Base-by-base conservation (phyloP, 345 rosid genomes). In the Streptanthus diversifolius region DNA sequence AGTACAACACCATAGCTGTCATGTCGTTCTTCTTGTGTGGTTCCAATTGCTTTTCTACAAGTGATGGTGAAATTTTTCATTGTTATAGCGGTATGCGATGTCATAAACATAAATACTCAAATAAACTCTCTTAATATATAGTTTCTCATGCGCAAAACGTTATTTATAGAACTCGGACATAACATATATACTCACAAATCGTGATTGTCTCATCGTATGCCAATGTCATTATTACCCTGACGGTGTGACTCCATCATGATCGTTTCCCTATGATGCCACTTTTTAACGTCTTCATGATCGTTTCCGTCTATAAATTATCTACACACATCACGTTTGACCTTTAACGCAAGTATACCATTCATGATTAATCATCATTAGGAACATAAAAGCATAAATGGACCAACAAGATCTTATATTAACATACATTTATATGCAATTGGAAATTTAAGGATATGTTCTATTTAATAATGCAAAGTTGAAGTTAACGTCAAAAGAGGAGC, bases 401-500 rank as follows among this genome's bases (percentile, higher is more conserved):
- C 55, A 54, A 21, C 33, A 54, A 21, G 21, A 63, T 72, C 27
- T 32, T 48, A 29, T 29, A 13, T 8, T 35, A 39, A 61, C n/a
- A 2, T 25, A 10, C 8, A 68, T 19, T 2, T 21, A 33, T 15
- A 14, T 58, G 67, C 56, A n/a, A 12, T 0, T 21, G 21, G 64
- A 44, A 22, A 64, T 19, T 5, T 54, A 5, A 25, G 15, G 22
- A 29, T 72, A 62, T 24, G 52, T 60, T 35, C 4, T 7, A 27
- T 58, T 22, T 37, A 29, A 18, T n/a, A 40, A 40, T 59, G 40
- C 5, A 40, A 74, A 66, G 73, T 74, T 40, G 55, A 49, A 58
- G 67, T 32, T 74, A 67, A 59, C 73, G 68, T 66, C 5, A 49
- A 63, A 57, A 65, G 33, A 21, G 54, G 68, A 74, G 73, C 69